phyloP scores from a whole-genome alignment of 345 rosid species.

The Salix koriyanagi region DNA sequence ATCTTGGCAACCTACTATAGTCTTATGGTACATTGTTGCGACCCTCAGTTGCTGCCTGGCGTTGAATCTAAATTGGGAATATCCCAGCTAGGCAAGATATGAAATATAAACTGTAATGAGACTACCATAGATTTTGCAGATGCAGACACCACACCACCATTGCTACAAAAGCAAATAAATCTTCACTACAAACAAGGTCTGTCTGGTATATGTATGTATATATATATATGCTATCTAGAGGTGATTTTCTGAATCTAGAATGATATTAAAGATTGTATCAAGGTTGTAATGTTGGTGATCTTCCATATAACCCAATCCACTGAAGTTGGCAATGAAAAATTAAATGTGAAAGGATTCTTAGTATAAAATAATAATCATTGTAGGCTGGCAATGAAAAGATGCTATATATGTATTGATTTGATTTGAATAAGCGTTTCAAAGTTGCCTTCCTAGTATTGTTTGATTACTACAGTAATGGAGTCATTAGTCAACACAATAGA shows the following conservation, averaged over 20 bases:
- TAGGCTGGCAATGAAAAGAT: background rate
- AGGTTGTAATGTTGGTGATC: background rate
- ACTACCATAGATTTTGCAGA: no score
- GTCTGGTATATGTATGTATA: no score
- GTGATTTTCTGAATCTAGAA: background rate
- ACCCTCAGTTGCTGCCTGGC: background rate
- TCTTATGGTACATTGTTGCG: slow-evolving; percentile 3
- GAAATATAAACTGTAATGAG: background rate
- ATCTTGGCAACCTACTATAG: background rate
- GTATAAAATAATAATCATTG: background rate
- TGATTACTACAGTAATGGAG: background rate
- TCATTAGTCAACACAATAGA: background rate
- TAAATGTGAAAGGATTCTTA: background rate
- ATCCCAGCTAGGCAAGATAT: background rate
- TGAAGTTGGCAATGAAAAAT: background rate
- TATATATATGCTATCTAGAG: background rate
- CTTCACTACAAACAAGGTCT: background rate
- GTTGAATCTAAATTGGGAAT: background rate
- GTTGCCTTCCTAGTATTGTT: background rate
- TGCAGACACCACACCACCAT: background rate
- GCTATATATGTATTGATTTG: background rate
- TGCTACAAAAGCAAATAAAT: background rate
- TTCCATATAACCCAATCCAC: background rate
- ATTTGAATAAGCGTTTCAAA: slow-evolving; percentile 19
- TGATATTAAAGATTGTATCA: background rate